phyloP scores from a whole-genome alignment of 495 filamentous ascomycete genomes.

The Neurospora sublineolata region DNA sequence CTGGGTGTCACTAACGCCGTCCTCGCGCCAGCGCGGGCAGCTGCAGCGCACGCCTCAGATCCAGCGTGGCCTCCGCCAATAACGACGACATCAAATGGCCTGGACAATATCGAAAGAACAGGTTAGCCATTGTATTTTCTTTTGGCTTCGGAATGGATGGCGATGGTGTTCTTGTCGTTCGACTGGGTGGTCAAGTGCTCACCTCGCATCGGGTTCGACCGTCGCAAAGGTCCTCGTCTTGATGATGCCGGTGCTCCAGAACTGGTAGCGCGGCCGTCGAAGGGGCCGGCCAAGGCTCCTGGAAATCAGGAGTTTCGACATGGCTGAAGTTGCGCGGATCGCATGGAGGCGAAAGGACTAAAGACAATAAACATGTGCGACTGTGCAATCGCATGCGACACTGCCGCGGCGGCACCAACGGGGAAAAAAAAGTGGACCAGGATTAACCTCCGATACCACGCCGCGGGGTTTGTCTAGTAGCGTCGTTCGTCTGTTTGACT shows the following conservation, averaged over 20 bases:
- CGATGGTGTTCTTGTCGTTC: background rate
- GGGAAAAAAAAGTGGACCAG: background rate
- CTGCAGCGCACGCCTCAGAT: constrained; percentile 86
- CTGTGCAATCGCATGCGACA: background rate
- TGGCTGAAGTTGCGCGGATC: constrained; percentile 5
- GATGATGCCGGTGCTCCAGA: constrained; percentile 1
- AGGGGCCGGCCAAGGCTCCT: constrained; percentile 21
- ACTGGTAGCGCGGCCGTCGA: background rate
- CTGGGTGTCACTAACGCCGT: constrained; percentile 85
- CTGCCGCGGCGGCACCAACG: background rate
- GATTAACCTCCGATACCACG: background rate
- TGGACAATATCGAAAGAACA: constrained; percentile 16
- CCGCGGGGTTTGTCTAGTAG: background rate
- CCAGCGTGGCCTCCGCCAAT: constrained; percentile 95
- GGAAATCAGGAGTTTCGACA: constrained; percentile 27
- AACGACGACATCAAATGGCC: constrained; percentile 84
- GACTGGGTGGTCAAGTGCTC: constrained; percentile 1
- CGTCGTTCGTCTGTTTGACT: background rate
- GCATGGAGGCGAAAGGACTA: background rate
- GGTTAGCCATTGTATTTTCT: background rate
- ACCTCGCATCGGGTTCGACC: constrained; percentile 27
- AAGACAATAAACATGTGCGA: background rate
- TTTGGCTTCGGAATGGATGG: background rate
- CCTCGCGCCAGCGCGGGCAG: constrained; percentile 77
- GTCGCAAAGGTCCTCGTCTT: constrained; percentile 25